Base-by-base conservation (phyloP, 2,329 filamentous ascomycete species). In the Bipolaris oryzae region DNA sequence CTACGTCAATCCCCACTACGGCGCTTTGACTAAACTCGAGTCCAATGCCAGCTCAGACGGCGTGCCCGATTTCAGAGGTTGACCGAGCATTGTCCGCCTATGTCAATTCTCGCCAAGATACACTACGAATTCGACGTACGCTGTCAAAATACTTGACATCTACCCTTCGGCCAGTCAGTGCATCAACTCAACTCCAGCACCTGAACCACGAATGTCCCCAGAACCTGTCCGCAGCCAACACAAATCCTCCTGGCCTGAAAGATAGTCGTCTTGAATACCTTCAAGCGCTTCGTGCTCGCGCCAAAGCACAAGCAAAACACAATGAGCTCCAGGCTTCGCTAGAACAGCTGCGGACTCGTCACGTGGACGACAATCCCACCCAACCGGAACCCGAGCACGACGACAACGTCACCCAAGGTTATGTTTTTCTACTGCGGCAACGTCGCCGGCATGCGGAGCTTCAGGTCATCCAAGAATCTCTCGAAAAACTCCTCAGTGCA, bases 381-480 rank as follows among this genome's bases (percentile, higher is more conserved):
- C 71, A 78, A 42, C 64, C 71, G 37, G 59, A 76, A 20, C 58
- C 70, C 6, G 62, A 72, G 4, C 62, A 74, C 35, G 71, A 72
- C 42, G 67, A 71, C 52, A 72, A 68, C 39, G 59, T 57, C 16
- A 61, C 67, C 20, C 59, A 58, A 51, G 55, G 74, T 37, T 82
- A 83, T 61, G 70, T 82, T 13, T 57, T 70, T 18, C 72, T 83
- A 16, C 73, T 82, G 20, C 79, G 76, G 37, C 78, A 81, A 56
- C 78, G 79, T 34, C 76, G 76, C 15, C 76, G 75, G n/a, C 74
- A 78, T 60, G 72, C 74, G 45, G 81, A 80, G 56, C 69, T 83
- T 2, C 76, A 80, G 47, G 73, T 82, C 16, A 78, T 82, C 31
- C 77, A 80, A 47, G 74, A 77, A 21, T 77, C 80, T 43, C 62